These are phyloP conservation scores for Aspergillus sp. DNA, from an alignment of 2,329 filamentous ascomycete species.

Conservation along the genomic window DNA sequence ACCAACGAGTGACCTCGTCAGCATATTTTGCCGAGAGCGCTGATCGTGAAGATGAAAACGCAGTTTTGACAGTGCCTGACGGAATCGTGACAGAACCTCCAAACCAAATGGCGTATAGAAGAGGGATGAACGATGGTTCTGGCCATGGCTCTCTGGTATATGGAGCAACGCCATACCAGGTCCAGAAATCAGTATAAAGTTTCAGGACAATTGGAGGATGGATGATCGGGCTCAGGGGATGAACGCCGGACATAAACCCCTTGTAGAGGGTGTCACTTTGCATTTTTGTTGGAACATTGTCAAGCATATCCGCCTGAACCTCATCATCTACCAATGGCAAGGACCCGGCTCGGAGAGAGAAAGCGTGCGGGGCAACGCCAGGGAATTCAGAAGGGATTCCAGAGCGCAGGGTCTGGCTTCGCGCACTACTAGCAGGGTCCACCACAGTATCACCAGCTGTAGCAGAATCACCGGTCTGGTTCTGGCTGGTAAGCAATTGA, in stretches of 20 bases:
- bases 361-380: too few relatives aligned
- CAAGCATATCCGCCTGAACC: constrained; percentile 42
- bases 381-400: too few relatives aligned
- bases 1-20: constrained; percentile 45
- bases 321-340: background rate
- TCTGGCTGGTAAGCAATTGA: constrained; percentile 35
- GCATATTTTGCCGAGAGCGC: constrained; percentile 39
- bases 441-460: constrained; percentile 6
- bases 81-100: constrained; percentile 48
- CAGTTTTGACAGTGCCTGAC: constrained; percentile 37
- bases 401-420: too few relatives aligned
- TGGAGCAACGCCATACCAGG: constrained; percentile 41
- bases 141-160: constrained; percentile 39
- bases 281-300: constrained; percentile 42
- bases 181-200: constrained; percentile 46
- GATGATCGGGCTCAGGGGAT: constrained; percentile 46
- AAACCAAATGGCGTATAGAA: constrained; percentile 50
- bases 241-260: constrained; percentile 48
- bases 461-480: constrained; percentile 35
- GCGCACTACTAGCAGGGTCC: too few relatives aligned
- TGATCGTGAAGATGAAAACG: constrained; percentile 41
- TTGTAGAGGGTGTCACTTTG: constrained; percentile 49
- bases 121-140: constrained; percentile 43
- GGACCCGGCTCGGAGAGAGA: too few relatives aligned
- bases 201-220: constrained; percentile 43